These are phyloP conservation scores for Heliosperma pusillum DNA, from an alignment of 148 eudicot species.

Conservation along the genomic window DNA sequence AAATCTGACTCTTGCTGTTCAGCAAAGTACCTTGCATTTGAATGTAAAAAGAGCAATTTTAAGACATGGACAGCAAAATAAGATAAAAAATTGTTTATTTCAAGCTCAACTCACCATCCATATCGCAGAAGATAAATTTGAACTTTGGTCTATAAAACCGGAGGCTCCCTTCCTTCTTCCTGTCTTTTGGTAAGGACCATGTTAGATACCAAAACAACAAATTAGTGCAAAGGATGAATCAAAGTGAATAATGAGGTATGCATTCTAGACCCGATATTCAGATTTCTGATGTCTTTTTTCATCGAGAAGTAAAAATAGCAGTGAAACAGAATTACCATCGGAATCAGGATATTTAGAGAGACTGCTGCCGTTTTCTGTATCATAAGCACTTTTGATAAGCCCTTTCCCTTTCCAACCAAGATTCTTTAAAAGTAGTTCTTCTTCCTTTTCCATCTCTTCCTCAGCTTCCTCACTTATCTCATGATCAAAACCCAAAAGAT, in stretches of 20 bases:
- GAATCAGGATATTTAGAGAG: conserved; percentile 40
- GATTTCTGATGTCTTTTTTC: no score
- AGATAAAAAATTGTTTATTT: not conserved
- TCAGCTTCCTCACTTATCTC: no score
- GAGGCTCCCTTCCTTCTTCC: conserved; percentile 87
- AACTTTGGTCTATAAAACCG: conserved; percentile 84
- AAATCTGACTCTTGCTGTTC: no score
- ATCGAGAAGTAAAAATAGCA: no score
- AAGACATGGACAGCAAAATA: conserved; percentile 1
- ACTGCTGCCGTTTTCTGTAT: conserved; percentile 40
- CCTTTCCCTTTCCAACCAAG: no score
- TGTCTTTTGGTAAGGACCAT: conserved; percentile 63
- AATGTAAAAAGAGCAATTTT: conserved; percentile 3
- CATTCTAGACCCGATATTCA: no score
- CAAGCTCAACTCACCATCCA: conserved; percentile 70
- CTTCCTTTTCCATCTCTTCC: no score
- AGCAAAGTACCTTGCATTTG: conserved; percentile 61
- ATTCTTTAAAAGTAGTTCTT: no score
- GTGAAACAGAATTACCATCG: no score
- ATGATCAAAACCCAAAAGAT: no score
- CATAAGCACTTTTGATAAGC: no score
- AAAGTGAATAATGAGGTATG: conserved; percentile 19
- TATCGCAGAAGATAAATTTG: conserved; percentile 81
- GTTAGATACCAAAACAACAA: conserved; percentile 44
- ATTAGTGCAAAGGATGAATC: conserved; percentile 24